phyloP scores from a whole-genome alignment of 164 flowering plant genomes.

The Piper betle region DNA sequence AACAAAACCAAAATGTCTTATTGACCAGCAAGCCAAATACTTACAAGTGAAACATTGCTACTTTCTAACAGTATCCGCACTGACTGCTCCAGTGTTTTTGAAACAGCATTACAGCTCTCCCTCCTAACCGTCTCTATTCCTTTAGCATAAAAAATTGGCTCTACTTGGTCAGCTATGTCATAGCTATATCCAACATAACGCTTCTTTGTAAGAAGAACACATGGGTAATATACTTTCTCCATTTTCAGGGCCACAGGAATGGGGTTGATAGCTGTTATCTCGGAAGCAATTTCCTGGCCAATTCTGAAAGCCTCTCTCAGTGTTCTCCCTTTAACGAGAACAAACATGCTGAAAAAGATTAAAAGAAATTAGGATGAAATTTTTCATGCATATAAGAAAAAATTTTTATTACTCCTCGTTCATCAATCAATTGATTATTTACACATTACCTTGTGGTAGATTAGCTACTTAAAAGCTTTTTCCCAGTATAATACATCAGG shows the following conservation, averaged over 20 bases:
- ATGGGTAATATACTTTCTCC: constrained; percentile 88
- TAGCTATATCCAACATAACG: constrained; percentile 98
- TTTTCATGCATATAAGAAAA: neutral
- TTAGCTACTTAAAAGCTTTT: neutral
- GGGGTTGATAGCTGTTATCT: constrained; percentile 72
- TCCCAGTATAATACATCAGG: neutral
- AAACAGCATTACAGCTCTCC: constrained; percentile 85
- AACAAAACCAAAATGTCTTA: neutral
- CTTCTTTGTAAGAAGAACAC: constrained; percentile 88
- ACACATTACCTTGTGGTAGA: no score
- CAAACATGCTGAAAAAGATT: constrained; percentile 72
- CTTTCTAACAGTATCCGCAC: constrained; percentile 58
- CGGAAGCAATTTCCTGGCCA: constrained; percentile 82
- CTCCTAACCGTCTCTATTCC: constrained; percentile 98
- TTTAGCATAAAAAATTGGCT: constrained; percentile 85
- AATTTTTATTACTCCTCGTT: no score
- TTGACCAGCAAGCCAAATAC: neutral
- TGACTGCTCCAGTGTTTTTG: constrained; percentile 83
- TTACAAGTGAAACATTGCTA: constrained; percentile 54
- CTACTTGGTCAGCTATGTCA: constrained; percentile 63
- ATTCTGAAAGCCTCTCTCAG: constrained; percentile 50
- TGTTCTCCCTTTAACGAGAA: constrained; percentile 76
- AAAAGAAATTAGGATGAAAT: no score
- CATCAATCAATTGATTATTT: no score
- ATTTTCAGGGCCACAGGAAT: constrained; percentile 74